Base-by-base conservation (phyloP, 2,329 filamentous ascomycete species). In the Neodidymelliopsis sp. region DNA sequence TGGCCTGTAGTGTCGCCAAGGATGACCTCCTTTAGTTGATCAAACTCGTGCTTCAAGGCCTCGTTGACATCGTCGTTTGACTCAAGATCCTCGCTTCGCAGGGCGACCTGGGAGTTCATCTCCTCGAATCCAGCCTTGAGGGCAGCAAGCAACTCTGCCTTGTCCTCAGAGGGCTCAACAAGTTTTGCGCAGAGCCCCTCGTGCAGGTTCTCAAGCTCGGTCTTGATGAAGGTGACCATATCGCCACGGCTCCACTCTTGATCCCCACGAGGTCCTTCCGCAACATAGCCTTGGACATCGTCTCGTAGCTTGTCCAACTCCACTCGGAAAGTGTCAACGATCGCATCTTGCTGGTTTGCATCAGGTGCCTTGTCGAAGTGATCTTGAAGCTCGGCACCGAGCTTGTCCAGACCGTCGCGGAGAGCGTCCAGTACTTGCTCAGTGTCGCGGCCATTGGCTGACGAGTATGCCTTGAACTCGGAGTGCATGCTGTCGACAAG, bases 341-440 rank as follows among this genome's bases (percentile, higher is more conserved):
- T 87, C 53, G 94, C 89, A 58, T 93, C 87, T 52, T 92, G 90
- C 15, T 83, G 84, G 1, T 85, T 81, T 1, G 84, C 80, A 51
- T 88, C 88, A 12, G 84, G 80, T 6, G 86, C 84, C 35, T 85
- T 85, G 62, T 92, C 86, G 49, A 94, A 85, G 58, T 95, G 96
- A 31, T 78, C 79, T 66, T 96, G 90, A 44, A 97, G 89, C 49
- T 96, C 89, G 10, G 79, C 76, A 9, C 91, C 86, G 6, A 97
- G 82, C 58, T 84, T 87, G 59, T 96, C 91, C 11, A 96, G 81
- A 0, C 91, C 91, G 66, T 96, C 90, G 60, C 91, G 93, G 31
- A 95, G 87, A 1, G 91, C 89, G 69, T 94, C 90, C 4, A 97
- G 79, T 10, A 96, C 86, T 69, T 96, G 90, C 70, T 96, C 91